Percentiles rank a stretch among this genome's conserved stretches.
phyloP scores from a whole-genome alignment of 225 moss, liverwort and hornwort species.

The Takakia lepidozioides region DNA sequence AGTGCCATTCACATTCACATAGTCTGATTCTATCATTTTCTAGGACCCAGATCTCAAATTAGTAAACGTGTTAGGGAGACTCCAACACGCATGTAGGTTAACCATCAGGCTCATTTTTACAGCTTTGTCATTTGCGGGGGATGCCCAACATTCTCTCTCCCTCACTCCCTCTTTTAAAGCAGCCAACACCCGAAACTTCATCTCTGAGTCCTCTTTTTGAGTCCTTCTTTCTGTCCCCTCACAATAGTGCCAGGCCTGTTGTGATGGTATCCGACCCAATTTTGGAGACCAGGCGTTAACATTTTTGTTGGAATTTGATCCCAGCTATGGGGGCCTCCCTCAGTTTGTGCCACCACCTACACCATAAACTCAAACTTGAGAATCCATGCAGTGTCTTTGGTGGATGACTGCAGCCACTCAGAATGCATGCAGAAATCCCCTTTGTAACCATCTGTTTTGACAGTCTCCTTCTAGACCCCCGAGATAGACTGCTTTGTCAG shows the following conservation, averaged over 20 bases:
- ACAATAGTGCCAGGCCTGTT: slow-evolving; percentile 59
- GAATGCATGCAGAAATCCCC: no score
- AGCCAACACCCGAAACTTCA: neutral
- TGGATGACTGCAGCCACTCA: no score
- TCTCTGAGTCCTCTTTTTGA: neutral
- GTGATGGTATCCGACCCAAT: slow-evolving; percentile 86
- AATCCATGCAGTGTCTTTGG: no score
- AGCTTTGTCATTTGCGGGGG: no score
- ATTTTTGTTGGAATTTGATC: slow-evolving; percentile 67
- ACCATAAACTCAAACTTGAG: no score
- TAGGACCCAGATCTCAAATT: slow-evolving; percentile 56
- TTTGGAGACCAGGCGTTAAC: slow-evolving; percentile 67
- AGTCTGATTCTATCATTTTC: no score
- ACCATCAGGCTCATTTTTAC: neutral
- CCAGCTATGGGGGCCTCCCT: slow-evolving; percentile 69
- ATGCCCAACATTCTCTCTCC: neutral
- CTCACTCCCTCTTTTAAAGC: neutral
- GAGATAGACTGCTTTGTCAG: no score
- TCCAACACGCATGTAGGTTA: slow-evolving; percentile 72
- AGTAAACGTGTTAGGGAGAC: slow-evolving; percentile 74
- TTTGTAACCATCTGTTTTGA: no score
- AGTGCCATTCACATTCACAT: no score
- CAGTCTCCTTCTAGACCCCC: no score
- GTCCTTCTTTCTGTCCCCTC: neutral
- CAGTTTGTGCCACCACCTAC: slow-evolving; percentile 12